Evolutionary conservation across 192 early-diverging fungal species (phyloP), one percentile per base, ranked within the genome.

Genomic region (Entomortierella chlamydospora): DNA sequence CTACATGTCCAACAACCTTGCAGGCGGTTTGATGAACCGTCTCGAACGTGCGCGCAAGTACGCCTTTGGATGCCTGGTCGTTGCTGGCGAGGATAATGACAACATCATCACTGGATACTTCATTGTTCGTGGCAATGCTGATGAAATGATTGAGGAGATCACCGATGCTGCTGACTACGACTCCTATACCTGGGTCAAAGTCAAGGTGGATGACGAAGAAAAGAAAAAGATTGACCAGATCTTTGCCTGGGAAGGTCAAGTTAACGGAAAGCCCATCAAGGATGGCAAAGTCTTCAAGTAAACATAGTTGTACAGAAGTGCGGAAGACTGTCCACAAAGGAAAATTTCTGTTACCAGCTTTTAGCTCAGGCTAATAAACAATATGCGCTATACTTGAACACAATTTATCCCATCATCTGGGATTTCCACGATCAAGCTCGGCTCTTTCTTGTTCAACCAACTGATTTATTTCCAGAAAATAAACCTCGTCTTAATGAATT

Each of bases 71-170:
- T 87, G 85, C 66, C 81, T 98, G 70, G 68, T 95, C 22, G 90
- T 94, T 33, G 82, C 93, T 67, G 95, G 96, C 57, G 84, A 89
- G 62, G 89, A 95, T 83, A 87, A 91, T 85, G 86, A 91, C 76
- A 96, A 94, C 90, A 84, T 86, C 83, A 96, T 98, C 87, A 83
- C 89, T 64, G 96, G 96, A 72, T 94, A 95, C 91, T 98, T 96
- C 83, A 90, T 98, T 31, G 88, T 96, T 83, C 93, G 95, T 82
- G 96, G 95, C 50, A 74, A 41, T n/a, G 39, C 64, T 4, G 54
- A 47, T 11, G 64, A 70, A 57, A 61, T 70, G 60, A 73, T 73
- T 30, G 71, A 73, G 57, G 71, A 73, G 50, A 51, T 73, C 23
- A 72, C 68, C 31, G 95, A 96, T 72, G 88, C 93, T 30, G 87